Conservation (phyloP, 164 flowering plant species). For the Aristolochia contorta region DNA sequence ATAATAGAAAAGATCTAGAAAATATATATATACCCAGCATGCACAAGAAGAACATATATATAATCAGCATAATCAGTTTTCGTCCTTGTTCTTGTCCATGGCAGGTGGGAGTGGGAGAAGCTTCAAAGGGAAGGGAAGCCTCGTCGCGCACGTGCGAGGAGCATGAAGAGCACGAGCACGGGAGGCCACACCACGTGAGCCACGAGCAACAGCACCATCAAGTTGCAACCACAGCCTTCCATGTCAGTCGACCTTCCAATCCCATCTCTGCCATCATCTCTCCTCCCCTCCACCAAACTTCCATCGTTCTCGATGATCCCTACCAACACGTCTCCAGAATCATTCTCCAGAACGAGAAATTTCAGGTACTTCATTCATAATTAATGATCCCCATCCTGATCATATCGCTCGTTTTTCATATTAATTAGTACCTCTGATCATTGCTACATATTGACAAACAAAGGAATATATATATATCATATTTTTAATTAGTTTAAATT, state of each 20-base stretch:
- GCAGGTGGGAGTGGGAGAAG: conserved; percentile 53
- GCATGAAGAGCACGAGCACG: conserved; percentile 28
- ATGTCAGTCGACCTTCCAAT: conserved; percentile 61
- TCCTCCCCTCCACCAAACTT: conserved; percentile 44
- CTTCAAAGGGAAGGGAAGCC: conserved; percentile 35
- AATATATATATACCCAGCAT: too few relatives aligned
- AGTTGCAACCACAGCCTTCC: conserved; percentile 49
- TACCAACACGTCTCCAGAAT: conserved; percentile 50
- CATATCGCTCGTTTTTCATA: too few relatives aligned
- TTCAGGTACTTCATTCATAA: conserved; percentile 37
- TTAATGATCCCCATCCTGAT: too few relatives aligned
- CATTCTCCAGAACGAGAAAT: conserved; percentile 58
- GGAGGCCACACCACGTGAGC: conserved; percentile 15
- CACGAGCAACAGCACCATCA: conserved; percentile 20
- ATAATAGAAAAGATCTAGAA: too few relatives aligned
- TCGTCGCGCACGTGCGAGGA: conserved; percentile 30
- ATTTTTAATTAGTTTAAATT: too few relatives aligned
- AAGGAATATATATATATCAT: too few relatives aligned
- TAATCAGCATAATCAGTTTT: not conserved
- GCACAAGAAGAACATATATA: too few relatives aligned
- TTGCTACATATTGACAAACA: too few relatives aligned
- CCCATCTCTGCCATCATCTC: conserved; percentile 64
- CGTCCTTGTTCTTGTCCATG: not conserved
- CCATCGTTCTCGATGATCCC: conserved; percentile 57
- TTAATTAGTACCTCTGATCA: too few relatives aligned